Base-by-base conservation (phyloP, 306 rosid genomes). In the Citrullus amarus region DNA sequence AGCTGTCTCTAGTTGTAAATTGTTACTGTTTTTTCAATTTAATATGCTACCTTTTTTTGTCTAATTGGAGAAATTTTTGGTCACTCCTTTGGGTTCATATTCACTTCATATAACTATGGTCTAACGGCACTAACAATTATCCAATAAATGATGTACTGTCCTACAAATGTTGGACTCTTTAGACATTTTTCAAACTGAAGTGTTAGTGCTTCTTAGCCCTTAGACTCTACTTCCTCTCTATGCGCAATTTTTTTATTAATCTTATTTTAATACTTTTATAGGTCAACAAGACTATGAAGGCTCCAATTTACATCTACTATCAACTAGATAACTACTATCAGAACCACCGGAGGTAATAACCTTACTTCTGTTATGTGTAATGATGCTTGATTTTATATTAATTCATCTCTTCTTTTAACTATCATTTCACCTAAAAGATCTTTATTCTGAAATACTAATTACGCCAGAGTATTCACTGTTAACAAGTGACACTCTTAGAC, bases 311-410 rank as follows among this genome's bases (percentile, higher is more conserved):
- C 79, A 81, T 92, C 77, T 95, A 95, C 82, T 95, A 92, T 80
- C 98, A 95, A 76, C 97, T 92, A 79, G 97, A 95, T 86, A 89
- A 95, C 89, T 95, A 85, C 88, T 95, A 89, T 87, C 98, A 95
- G 77, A 95, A 91, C 87, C 98, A 95, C 77, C 90, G 97, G 60
- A 83, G 97, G 98, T 95, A 83, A 88, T 86, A 56, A 54, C 51
- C 82, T 59, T 59, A 16, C 30, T 11, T 62, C 17, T 72, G 59
- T 41, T 6, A 55, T 55, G 14, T 61, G 25, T 20, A 44, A 58
- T 72, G 55, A 56, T 57, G 38, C 15, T 59, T 50, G 56, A 39
- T 67, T 70, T 54, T 65, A 51, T 30, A 71, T 11, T 18, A 54
- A 28, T 34, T 62, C 55, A 12, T 32, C 75, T 65, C 10, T 44